phyloP scores from a whole-genome alignment of 2,329 filamentous ascomycete genomes.

The Verticillium klebahnii region DNA sequence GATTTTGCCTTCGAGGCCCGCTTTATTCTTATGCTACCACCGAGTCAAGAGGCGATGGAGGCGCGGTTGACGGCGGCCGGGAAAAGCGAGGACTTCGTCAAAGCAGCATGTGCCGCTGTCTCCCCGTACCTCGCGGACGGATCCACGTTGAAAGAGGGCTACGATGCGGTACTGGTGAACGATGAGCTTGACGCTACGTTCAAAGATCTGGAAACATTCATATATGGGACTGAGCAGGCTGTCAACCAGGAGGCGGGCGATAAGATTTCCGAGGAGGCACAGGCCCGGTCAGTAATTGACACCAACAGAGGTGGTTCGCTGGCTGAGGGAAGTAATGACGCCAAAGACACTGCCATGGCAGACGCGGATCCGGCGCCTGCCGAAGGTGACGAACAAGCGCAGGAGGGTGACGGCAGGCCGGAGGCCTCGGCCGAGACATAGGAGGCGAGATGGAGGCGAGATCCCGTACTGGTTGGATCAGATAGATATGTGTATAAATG shows the following conservation, averaged over 20 bases:
- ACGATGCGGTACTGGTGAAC: constrained; percentile 11
- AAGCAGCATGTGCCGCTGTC: constrained; percentile 16
- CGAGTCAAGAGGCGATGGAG: constrained; percentile 21
- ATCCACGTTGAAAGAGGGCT: constrained; percentile 5
- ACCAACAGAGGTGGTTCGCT: background rate
- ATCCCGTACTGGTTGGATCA: background rate
- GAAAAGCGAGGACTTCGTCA: constrained; percentile 16
- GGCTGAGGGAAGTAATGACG: background rate
- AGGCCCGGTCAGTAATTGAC: background rate
- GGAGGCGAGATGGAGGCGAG: too few relatives aligned
- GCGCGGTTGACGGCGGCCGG: constrained; percentile 21
- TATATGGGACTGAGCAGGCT: constrained; percentile 2
- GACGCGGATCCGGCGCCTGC: background rate
- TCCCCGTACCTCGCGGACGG: constrained; percentile 19
- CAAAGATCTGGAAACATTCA: constrained; percentile 5
- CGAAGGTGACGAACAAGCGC: background rate
- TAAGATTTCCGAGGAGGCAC: background rate
- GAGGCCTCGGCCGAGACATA: background rate
- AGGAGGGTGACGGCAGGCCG: background rate
- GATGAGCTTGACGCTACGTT: constrained; percentile 9
- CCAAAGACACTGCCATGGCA: background rate
- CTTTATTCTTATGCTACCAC: constrained; percentile 47
- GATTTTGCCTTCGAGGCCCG: constrained; percentile 53
- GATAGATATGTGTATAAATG: background rate
- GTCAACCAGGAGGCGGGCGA: background rate